Evolutionary conservation across 495 filamentous ascomycete genomes (phyloP).

Genomic region (Acidomyces sp.): DNA sequence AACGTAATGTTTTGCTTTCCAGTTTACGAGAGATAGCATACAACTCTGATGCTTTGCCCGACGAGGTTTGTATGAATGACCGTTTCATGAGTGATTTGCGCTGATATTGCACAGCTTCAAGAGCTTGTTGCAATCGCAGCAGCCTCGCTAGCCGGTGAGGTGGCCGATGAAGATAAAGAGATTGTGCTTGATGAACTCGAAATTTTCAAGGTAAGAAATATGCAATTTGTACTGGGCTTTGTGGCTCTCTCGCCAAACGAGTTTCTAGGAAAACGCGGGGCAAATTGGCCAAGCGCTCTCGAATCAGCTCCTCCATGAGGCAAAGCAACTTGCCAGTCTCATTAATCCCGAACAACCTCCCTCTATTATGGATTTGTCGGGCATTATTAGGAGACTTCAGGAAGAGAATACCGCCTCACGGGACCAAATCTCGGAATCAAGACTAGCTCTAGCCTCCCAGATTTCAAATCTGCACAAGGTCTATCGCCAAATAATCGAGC

Average conservation of each 20-base stretch:
- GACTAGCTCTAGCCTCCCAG: constrained; percentile 7
- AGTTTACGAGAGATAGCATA: constrained; percentile 4
- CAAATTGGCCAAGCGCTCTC: constrained; percentile 1
- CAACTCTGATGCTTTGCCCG: constrained; percentile 5
- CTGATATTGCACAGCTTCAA: constrained; percentile 4
- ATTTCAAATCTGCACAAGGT: constrained; percentile 4
- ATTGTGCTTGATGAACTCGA: constrained; percentile 10
- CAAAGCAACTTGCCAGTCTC: background rate
- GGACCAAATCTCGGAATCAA: background rate
- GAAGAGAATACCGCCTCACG: background rate
- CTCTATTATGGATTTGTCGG: background rate
- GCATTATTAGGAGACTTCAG: background rate
- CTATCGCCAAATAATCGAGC: constrained; percentile 20
- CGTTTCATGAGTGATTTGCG: background rate
- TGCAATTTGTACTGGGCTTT: too few species aligned
- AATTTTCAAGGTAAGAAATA: constrained; percentile 7
- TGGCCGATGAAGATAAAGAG: constrained; percentile 9
- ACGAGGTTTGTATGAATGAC: constrained; percentile 4
- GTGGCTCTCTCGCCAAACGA: too few species aligned
- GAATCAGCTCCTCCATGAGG: constrained; percentile 1
- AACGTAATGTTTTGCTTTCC: background rate
- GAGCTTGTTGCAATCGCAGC: constrained; percentile 7
- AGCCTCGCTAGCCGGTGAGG: constrained; percentile 7
- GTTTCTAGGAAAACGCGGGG: too few species aligned
- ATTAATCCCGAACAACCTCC: background rate